A percentile compares a stretch with the other conserved stretches of the same genome.
Conservation (phyloP, 306 rosid species). For the Prinsepia uniflora region DNA sequence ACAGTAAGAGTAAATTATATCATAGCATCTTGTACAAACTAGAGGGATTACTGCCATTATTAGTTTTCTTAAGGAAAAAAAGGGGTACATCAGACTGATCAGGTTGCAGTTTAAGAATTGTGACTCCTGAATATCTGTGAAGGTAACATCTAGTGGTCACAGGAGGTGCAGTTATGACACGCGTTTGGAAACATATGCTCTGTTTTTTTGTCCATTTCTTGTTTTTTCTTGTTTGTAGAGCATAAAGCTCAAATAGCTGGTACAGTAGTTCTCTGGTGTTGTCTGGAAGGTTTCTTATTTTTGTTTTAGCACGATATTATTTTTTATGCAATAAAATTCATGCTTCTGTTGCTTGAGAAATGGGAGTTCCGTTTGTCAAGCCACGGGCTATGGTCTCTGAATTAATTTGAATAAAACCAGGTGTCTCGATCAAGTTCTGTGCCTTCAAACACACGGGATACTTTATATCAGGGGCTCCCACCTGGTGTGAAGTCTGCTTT, state of each 20-base stretch:
- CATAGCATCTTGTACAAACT: neutral
- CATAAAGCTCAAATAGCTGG: neutral
- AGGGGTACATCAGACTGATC: too few species aligned
- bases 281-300: neutral
- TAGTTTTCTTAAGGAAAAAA: too few species aligned
- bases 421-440: slow-evolving; percentile 96
- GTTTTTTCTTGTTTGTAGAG: neutral
- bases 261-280: neutral
- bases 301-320: neutral
- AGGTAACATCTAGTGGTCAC: too few species aligned
- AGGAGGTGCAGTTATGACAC: too few species aligned
- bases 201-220: neutral
- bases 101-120: too few species aligned
- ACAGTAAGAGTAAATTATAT: neutral
- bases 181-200: neutral
- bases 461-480: slow-evolving; percentile 91
- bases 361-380: neutral
- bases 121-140: too few species aligned
- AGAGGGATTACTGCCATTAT: too few species aligned
- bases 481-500: slow-evolving; percentile 79
- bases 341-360: neutral
- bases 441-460: slow-evolving; percentile 93
- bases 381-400: neutral
- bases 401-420: slow-evolving; percentile 35
- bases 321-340: neutral